phyloP scores from a whole-genome alignment of 2,329 filamentous ascomycete species.

The Colletotrichum zoysiae region DNA sequence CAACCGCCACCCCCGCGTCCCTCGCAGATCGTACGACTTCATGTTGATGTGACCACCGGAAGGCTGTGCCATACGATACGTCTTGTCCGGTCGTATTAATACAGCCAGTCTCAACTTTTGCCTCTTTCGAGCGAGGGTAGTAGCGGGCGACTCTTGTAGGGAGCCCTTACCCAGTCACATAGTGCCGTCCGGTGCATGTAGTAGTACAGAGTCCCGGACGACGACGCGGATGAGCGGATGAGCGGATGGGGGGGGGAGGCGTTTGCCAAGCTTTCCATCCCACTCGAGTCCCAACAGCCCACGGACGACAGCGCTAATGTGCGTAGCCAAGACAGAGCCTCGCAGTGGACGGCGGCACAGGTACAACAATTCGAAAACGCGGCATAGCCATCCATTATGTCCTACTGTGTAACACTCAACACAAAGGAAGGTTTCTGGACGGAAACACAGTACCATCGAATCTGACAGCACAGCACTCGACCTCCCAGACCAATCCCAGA shows the following conservation, averaged over 20 bases:
- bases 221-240: neutral
- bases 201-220: conserved; percentile 3
- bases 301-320: neutral
- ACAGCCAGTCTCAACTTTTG: conserved; percentile 31
- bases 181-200: conserved; percentile 8
- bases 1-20: neutral
- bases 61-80: neutral
- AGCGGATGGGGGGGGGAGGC: neutral
- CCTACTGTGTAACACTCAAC: neutral
- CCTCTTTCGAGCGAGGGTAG: conserved; percentile 19
- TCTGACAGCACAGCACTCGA: neutral
- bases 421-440: neutral
- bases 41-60: neutral
- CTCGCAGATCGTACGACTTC: neutral
- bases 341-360: neutral
- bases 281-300: neutral
- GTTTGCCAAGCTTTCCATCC: neutral
- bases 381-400: neutral
- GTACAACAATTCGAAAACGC: neutral
- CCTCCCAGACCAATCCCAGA: neutral
- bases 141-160: conserved; percentile 4
- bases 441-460: neutral
- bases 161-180: neutral
- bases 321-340: neutral
- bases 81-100: neutral